A percentile compares a stretch with the other conserved stretches of the same genome.
Evolutionary conservation across 495 filamentous ascomycete species (phyloP).

Genomic region (Penicillium flavigenum): DNA sequence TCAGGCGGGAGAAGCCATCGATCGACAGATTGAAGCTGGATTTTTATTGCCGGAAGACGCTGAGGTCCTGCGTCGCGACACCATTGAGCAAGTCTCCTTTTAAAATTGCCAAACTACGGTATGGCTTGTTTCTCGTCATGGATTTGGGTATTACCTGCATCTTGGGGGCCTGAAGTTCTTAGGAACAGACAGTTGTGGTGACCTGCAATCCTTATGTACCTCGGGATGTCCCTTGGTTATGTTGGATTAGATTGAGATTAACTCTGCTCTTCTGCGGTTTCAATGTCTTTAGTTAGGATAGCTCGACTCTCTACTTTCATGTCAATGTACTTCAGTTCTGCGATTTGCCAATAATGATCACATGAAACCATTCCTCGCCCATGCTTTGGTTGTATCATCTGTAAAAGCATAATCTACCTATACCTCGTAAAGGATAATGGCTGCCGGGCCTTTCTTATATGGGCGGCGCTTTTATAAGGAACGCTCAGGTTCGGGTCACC

Average conservation of each 20-base stretch:
- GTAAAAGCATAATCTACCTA: too few species aligned
- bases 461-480: too few species aligned
- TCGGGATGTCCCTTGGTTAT: background rate
- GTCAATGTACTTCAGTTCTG: background rate
- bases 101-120: background rate
- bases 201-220: background rate
- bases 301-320: background rate
- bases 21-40: conserved; percentile 2
- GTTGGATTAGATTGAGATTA: background rate
- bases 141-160: background rate
- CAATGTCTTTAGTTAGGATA: background rate
- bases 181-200: background rate
- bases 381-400: too few species aligned
- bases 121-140: background rate
- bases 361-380: too few species aligned
- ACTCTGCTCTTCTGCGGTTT: background rate
- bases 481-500: background rate
- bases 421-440: too few species aligned
- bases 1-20: conserved; percentile 5
- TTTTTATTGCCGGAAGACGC: conserved; percentile 14
- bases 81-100: conserved; percentile 6
- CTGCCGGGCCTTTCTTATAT: too few species aligned
- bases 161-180: background rate
- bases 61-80: conserved; percentile 14
- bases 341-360: background rate